Percentiles rank a stretch among this genome's conserved stretches.
Conservation (phyloP, 768 basidiomycete genomes). For the Lactarius deliciosus region DNA sequence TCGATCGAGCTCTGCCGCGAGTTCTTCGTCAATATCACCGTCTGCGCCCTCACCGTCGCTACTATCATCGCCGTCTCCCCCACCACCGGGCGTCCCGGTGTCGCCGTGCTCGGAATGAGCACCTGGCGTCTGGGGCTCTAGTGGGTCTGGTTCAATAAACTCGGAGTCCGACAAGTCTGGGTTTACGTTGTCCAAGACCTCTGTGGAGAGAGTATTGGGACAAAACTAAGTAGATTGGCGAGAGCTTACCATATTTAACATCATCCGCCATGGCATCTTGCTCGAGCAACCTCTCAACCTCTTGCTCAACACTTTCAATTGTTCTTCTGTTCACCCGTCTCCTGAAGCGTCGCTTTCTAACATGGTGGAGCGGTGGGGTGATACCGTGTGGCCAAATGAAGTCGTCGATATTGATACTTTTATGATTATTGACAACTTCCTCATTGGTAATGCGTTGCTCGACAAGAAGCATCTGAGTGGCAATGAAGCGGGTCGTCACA, state of each 20-base stretch:
- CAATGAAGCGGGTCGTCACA: conserved; percentile 21
- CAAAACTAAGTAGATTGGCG: neutral
- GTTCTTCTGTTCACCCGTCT: conserved; percentile 85
- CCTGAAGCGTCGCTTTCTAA: conserved; percentile 87
- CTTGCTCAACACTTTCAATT: conserved; percentile 92
- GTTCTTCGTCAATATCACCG: conserved; percentile 84
- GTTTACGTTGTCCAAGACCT: conserved; percentile 86
- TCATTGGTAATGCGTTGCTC: conserved; percentile 73
- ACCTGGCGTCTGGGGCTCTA: conserved; percentile 71
- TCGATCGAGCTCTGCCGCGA: conserved; percentile 83
- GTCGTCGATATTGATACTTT: conserved; percentile 86
- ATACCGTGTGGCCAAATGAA: conserved; percentile 98
- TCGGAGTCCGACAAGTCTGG: conserved; percentile 90
- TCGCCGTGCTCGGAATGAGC: conserved; percentile 65
- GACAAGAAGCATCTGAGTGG: conserved; percentile 83
- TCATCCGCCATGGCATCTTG: conserved; percentile 74
- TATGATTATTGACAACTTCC: conserved; percentile 57
- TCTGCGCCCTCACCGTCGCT: conserved; percentile 60
- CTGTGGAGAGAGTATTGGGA: conserved; percentile 39
- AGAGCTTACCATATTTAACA: conserved; percentile 65
- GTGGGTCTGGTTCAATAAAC: conserved; percentile 67
- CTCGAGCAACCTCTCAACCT: conserved; percentile 83
- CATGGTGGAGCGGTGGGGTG: conserved; percentile 89
- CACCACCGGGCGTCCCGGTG: conserved; percentile 54
- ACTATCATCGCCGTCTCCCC: conserved; percentile 57